These are phyloP conservation scores for Clavulina sp. DNA, from an alignment of 768 basidiomycete genomes.

Conservation along the genomic window DNA sequence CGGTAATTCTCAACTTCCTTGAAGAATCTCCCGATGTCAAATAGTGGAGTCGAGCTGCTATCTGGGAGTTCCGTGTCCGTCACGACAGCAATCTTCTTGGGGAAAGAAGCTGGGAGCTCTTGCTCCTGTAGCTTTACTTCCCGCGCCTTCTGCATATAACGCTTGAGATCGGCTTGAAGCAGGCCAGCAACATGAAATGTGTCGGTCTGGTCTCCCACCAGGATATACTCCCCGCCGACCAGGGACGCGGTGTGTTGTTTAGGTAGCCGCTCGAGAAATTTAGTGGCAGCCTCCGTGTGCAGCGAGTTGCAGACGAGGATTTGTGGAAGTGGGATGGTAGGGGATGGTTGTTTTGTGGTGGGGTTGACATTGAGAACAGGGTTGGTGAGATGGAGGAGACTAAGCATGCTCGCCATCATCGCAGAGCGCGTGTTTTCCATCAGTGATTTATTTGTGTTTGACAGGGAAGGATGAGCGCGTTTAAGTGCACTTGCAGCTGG, in stretches of 20 bases:
- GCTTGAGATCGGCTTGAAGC: conserved; percentile 18
- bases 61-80: conserved; percentile 12
- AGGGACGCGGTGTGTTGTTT: neutral
- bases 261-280: neutral
- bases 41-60: conserved; percentile 45
- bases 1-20: no score
- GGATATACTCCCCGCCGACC: conserved; percentile 15
- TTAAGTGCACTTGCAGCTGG: conserved; percentile 17
- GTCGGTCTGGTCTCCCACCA: conserved; percentile 52
- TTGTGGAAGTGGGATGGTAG: conserved; percentile 40
- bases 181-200: conserved; percentile 41
- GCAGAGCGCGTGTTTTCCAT: conserved; percentile 18
- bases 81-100: conserved; percentile 17
- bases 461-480: conserved; percentile 12
- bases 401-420: conserved; percentile 22
- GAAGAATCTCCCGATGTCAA: conserved; percentile 50
- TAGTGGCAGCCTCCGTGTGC: neutral
- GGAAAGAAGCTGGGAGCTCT: conserved; percentile 12
- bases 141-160: conserved; percentile 18
- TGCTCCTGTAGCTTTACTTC: conserved; percentile 24
- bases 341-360: conserved; percentile 16
- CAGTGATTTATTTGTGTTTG: conserved; percentile 5
- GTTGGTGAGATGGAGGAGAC: conserved; percentile 25
- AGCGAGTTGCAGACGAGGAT: conserved; percentile 26
- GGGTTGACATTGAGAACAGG: conserved; percentile 17